Base-by-base conservation (phyloP, 495 filamentous ascomycete genomes). In the Neurospora sp. region DNA sequence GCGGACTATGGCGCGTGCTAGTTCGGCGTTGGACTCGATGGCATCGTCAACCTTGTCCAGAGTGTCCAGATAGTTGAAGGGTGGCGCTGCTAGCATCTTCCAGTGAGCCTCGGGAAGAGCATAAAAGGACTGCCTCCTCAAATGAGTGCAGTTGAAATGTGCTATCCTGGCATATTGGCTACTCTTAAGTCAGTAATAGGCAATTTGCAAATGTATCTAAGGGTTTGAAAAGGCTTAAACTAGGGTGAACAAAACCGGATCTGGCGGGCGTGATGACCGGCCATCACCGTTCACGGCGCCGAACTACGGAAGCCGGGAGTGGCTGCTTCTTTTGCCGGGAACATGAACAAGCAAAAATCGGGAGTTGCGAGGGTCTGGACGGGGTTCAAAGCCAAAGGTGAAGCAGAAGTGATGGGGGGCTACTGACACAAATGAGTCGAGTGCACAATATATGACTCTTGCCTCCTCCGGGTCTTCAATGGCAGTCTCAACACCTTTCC, bases 81-180 rank as follows among this genome's bases (percentile, higher is more conserved):
- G 95, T 1, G 91, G 89, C 40, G 87, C 86, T 0, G 93, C 88
- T 3, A 99, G 90, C 77, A 96, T 83, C 75, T 91, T 85, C 90
- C 93, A 94, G 76, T 99, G 95, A 1, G 85, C 82, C 39, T 89
- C 87, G 2, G 95, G 93, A n/a, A 99, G 86, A 16, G 93, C 90
- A 80, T 97, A 98, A 86, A 98, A 98, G 11, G 91, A 88, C 81
- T 93, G 94, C 12, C 96, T 90, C 10, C 96, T 90, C 14, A 92
- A 88, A 80, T 98, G 95, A 23, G 96, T 98, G 49, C 90, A 90
- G 81, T 96, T 95, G 80, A 89, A 88, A 77, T 98, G 96, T 3
- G 95, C 92, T 5, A 86, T 86, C 73, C 90, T 90, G 70, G 93
- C 91, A 82, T 97, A 99, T 84, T 94, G 92, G 72, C 93, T 96